These are phyloP conservation scores for Cichorium intybus DNA, from an alignment of 140 eudicot species.

Conservation along the genomic window DNA sequence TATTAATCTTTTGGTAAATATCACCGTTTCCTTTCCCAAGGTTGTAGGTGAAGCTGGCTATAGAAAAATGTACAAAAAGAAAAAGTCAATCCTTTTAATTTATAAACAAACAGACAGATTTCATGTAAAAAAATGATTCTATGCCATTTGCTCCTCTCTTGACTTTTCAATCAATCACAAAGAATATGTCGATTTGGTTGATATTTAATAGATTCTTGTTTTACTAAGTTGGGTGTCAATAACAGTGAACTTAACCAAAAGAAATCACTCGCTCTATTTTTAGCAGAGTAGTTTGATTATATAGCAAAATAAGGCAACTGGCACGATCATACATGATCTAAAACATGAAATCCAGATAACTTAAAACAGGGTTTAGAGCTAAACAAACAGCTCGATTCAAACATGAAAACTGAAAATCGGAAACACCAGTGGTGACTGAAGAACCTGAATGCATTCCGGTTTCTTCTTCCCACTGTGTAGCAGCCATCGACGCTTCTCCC, in stretches of 20 bases:
- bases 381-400: conserved; percentile 26
- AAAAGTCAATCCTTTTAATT: too few relatives aligned
- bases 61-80: too few relatives aligned
- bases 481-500: conserved; percentile 13
- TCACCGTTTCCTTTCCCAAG: too few relatives aligned
- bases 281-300: conserved; percentile 25
- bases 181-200: conserved; percentile 10
- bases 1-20: too few relatives aligned
- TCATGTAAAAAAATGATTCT: too few relatives aligned
- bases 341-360: conserved; percentile 26
- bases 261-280: conserved; percentile 22
- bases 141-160: conserved; percentile 28
- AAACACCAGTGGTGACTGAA: conserved; percentile 6
- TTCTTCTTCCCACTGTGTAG: conserved; percentile 2
- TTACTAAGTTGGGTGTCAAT: conserved; percentile 25
- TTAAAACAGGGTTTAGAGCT: conserved; percentile 30
- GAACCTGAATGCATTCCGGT: conserved; percentile 25
- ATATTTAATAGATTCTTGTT: conserved; percentile 22
- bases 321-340: conserved; percentile 20
- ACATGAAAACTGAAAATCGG: conserved; percentile 31
- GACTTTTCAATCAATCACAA: conserved; percentile 18
- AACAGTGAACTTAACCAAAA: conserved; percentile 11
- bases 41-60: too few relatives aligned
- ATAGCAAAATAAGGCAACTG: conserved; percentile 16
- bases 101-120: too few relatives aligned